These are phyloP conservation scores for Boletus rufocinnamomeus DNA, from an alignment of 768 basidiomycete species.

Conservation along the genomic window DNA sequence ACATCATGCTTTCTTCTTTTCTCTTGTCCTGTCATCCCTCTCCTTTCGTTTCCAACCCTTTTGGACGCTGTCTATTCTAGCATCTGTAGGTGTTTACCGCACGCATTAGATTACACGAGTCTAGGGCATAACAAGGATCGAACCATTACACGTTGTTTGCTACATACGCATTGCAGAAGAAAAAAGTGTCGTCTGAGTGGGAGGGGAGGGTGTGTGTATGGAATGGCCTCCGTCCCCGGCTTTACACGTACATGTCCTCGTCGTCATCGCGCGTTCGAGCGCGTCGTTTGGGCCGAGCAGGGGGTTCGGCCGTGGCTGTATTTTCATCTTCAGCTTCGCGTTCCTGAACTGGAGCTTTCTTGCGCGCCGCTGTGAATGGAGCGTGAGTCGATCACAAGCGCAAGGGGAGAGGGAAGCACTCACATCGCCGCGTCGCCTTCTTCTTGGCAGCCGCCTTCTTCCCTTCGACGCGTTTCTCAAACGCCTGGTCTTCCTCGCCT, in stretches of 20 bases:
- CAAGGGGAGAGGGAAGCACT: constrained; percentile 2
- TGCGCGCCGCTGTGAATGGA: constrained; percentile 29
- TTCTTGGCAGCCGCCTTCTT: constrained; percentile 80
- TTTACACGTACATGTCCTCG: constrained; percentile 31
- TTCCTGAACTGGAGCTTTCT: constrained; percentile 29
- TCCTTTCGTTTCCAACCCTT: background rate
- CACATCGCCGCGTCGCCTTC: constrained; percentile 60
- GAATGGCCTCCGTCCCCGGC: background rate
- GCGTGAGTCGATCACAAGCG: background rate
- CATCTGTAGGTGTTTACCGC: constrained; percentile 14
- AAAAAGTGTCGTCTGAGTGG: background rate
- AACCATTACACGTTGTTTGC: constrained; percentile 7
- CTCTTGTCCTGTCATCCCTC: background rate
- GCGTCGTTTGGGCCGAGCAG: constrained; percentile 13
- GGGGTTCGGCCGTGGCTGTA: background rate
- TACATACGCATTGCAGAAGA: constrained; percentile 6
- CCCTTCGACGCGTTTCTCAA: constrained; percentile 82
- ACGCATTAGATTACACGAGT: constrained; percentile 11
- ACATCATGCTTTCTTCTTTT: background rate
- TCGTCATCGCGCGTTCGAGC: constrained; percentile 13
- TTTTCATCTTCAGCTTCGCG: constrained; percentile 14
- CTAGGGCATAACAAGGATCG: constrained; percentile 11
- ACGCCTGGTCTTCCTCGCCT: constrained; percentile 88
- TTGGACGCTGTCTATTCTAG: background rate
- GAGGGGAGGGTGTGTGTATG: background rate